Evolutionary conservation across 2,329 filamentous ascomycete species (phyloP).

Genomic region (Coleophoma crateriformis): DNA sequence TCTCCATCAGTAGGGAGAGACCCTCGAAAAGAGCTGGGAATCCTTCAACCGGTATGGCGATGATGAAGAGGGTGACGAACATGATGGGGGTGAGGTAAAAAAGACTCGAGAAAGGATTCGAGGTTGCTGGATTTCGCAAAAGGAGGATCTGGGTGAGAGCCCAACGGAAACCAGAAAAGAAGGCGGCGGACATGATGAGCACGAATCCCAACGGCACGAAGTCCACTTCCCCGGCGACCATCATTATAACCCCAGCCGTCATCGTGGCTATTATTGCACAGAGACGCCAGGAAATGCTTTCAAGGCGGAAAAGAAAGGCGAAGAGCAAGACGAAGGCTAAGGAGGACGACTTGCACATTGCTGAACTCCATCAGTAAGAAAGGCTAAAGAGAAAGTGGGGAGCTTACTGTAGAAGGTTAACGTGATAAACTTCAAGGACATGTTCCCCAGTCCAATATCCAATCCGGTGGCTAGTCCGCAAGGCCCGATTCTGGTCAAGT

Average conservation of each 20-base stretch:
- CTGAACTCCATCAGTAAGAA: constrained; percentile 30
- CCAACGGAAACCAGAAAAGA: constrained; percentile 97
- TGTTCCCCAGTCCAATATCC: constrained; percentile 94
- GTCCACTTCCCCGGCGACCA: constrained; percentile 92
- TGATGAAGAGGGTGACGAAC: constrained; percentile 75
- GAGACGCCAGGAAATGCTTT: constrained; percentile 79
- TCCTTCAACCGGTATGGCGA: constrained; percentile 85
- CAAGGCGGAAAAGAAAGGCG: constrained; percentile 88
- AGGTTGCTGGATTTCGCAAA: constrained; percentile 87
- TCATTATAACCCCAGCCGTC: constrained; percentile 92
- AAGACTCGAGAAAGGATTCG: constrained; percentile 94
- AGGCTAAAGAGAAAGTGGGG: not conserved
- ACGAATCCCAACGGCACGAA: constrained; percentile 85
- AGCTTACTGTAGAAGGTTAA: constrained; percentile 86
- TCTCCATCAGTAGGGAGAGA: constrained; percentile 53
- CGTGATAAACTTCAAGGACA: constrained; percentile 90
- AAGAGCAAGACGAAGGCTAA: constrained; percentile 93
- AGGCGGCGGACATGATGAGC: constrained; percentile 87
- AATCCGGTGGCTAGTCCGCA: constrained; percentile 90
- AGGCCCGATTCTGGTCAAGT: constrained; percentile 83
- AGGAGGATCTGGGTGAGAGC: constrained; percentile 96
- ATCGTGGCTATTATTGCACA: constrained; percentile 85
- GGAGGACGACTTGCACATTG: constrained; percentile 98
- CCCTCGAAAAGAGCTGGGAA: constrained; percentile 62
- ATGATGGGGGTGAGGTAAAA: constrained; percentile 98